These are phyloP conservation scores for Ceratonia siliqua DNA, from an alignment of 306 rosid species.

Conservation along the genomic window DNA sequence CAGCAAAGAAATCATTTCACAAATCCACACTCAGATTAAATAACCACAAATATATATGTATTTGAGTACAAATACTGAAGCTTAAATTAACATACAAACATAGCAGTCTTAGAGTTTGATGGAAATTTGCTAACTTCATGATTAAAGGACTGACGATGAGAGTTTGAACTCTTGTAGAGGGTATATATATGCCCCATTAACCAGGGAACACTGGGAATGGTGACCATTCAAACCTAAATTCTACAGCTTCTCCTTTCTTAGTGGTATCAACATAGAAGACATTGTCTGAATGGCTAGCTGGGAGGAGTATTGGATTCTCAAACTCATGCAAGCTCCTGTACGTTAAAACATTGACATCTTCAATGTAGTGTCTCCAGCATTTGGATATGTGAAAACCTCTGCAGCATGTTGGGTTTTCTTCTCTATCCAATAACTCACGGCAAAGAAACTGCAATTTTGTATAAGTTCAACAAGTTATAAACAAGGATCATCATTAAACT, in stretches of 20 bases:
- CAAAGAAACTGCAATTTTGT: background rate
- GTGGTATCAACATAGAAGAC: background rate
- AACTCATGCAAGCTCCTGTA: background rate
- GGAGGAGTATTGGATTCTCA: background rate
- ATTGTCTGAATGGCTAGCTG: background rate
- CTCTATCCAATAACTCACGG: background rate
- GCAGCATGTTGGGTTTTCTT: slow-evolving; percentile 8
- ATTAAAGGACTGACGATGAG: no score
- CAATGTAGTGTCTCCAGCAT: slow-evolving; percentile 10
- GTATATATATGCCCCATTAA: background rate
- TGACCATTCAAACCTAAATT: background rate
- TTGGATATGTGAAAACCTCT: background rate
- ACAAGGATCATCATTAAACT: no score
- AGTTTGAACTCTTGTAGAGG: no score
- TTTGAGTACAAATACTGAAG: no score
- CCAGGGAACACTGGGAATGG: background rate
- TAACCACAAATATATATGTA: no score
- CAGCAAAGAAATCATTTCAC: no score
- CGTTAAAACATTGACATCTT: background rate
- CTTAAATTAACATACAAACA: no score
- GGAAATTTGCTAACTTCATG: no score
- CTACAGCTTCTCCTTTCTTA: background rate
- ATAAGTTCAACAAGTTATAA: background rate
- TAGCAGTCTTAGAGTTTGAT: no score
- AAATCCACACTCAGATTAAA: no score